phyloP scores from a whole-genome alignment of 495 filamentous ascomycete species.

The Tuber microsphaerosporum region DNA sequence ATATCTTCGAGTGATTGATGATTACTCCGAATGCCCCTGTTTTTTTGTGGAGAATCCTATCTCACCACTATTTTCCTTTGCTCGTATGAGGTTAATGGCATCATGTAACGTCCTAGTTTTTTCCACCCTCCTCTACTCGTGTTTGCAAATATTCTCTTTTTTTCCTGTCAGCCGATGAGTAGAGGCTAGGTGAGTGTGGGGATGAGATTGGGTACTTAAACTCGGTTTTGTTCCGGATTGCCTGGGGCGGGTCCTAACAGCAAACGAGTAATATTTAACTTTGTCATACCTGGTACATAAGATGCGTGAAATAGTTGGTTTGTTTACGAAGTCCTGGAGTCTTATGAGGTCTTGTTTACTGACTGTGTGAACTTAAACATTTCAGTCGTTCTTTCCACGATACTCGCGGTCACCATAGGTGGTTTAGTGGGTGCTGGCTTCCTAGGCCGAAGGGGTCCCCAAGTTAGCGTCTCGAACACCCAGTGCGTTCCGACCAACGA shows the following conservation, averaged over 20 bases:
- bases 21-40: no score
- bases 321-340: neutral
- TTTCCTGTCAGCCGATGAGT: neutral
- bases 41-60: no score
- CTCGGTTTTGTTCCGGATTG: neutral
- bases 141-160: neutral
- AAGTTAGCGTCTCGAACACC: neutral
- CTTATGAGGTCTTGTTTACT: neutral
- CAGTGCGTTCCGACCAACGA: no score
- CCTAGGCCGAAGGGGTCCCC: neutral
- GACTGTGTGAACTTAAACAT: neutral
- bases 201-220: neutral
- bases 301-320: neutral
- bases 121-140: neutral
- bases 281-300: neutral
- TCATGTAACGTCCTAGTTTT: no score
- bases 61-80: no score
- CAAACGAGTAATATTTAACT: neutral
- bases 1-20: no score
- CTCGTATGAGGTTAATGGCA: no score
- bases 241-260: neutral
- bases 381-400: neutral
- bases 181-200: neutral
- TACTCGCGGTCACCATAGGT: neutral
- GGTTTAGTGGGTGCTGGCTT: neutral